Evolutionary conservation across 495 filamentous ascomycete species (phyloP), one percentile per base, ranked within the genome.

Genomic region (Bombardia bombarda): DNA sequence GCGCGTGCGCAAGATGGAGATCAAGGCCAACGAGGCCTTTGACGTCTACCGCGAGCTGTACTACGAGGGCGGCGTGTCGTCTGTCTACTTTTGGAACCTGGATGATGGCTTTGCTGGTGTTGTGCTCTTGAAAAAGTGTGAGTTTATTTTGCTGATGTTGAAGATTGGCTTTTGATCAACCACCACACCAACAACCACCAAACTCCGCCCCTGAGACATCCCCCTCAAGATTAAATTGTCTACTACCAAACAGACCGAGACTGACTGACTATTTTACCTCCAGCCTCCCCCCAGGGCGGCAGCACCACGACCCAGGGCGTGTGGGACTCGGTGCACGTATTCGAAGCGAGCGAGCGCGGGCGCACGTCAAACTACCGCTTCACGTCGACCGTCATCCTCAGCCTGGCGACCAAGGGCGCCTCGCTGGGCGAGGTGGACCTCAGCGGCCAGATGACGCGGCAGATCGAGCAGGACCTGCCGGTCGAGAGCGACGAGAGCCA

Each of bases 321-420:
- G 45, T 99, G 92, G 92, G 93, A 99, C 63, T 92, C 86, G 52
- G 96, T 99, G 63, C 92, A 99, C 69, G 92, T 99, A 44, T 95
- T 99, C 65, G 92, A 99, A 58, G 86, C 88, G 26, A 84, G 80
- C 53, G 90, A 97, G 64, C 83, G 89, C 47, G 86, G 83, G 32
- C 86, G 92, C 49, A 84, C 79, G 55, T 85, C 87, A 46, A 90
- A 95, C 62, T 99, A 99, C 77, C 94, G 95, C 63, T 82, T 99
- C 40, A 99, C 92, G 3, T 90, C 84, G 55, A 99, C 92, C 23
- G 90, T 99, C 24, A 97, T 99, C 46, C 70, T 99, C 30, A 84
- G 88, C 48, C 72, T 99, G 17, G 79, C 86, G 22, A 83, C 78
- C 32, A 73, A 74, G 43, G 80, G 74, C 30, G 74, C 84, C 38